Evolutionary conservation across 257 asterid genomes (phyloP).

Genomic region (Knoxia roxburghii): DNA sequence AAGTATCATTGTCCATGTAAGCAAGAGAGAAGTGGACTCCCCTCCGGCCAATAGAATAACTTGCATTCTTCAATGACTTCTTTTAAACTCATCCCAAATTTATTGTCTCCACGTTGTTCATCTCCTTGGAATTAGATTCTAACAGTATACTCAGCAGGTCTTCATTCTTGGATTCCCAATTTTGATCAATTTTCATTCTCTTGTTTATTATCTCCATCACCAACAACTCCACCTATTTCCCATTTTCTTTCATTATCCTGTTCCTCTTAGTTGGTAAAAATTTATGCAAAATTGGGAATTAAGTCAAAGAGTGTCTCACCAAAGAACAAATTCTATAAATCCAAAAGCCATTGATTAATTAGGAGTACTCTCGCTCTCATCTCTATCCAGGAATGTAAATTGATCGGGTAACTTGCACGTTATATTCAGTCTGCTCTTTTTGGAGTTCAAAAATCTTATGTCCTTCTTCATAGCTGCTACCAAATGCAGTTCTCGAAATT

Average conservation of each 20-base stretch:
- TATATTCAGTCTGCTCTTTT: constrained; percentile 12
- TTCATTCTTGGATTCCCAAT: constrained; percentile 20
- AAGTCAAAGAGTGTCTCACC: neutral
- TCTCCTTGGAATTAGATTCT: constrained; percentile 22
- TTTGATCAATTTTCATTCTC: constrained; percentile 10
- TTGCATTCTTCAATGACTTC: constrained; percentile 31
- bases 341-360: neutral
- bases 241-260: constrained; percentile 16
- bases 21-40: constrained; percentile 24
- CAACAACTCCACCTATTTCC: constrained; percentile 7
- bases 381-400: constrained; percentile 18
- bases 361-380: neutral
- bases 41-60: constrained; percentile 26
- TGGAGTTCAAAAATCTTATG: constrained; percentile 20
- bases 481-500: constrained; percentile 27
- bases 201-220: constrained; percentile 14
- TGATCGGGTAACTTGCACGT: constrained; percentile 2
- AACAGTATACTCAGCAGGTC: constrained; percentile 28
- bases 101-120: constrained; percentile 14
- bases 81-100: constrained; percentile 20
- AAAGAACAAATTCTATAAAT: neutral
- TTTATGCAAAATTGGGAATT: neutral
- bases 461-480: constrained; percentile 26
- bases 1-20: constrained; percentile 23
- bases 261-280: constrained; percentile 18